Conservation (phyloP, 805 yeast genomes). For the Myxozyma vanderwaltii region DNA sequence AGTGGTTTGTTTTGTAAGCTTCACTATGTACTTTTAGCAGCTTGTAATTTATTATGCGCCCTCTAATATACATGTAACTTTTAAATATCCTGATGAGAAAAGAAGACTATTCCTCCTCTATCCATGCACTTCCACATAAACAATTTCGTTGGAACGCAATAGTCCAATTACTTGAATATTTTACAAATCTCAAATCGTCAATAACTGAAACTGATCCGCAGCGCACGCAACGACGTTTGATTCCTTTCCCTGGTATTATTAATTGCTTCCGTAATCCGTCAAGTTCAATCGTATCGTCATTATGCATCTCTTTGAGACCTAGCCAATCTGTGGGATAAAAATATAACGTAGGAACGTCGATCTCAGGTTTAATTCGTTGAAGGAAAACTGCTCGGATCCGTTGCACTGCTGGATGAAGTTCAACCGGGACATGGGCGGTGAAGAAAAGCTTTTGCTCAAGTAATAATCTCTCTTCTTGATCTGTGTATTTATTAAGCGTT, state of each 20-base stretch:
- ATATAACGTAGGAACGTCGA: conserved; percentile 57
- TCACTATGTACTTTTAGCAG: neutral
- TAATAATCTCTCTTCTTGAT: conserved; percentile 47
- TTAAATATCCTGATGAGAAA: too few relatives aligned
- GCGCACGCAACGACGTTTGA: conserved; percentile 52
- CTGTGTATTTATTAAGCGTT: conserved; percentile 27
- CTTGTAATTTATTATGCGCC: too few relatives aligned
- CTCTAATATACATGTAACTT: too few relatives aligned
- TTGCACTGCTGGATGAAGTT: conserved; percentile 41
- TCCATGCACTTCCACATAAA: conserved; percentile 57
- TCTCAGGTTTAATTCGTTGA: conserved; percentile 48
- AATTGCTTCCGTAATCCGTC: conserved; percentile 45
- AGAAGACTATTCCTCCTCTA: conserved; percentile 2
- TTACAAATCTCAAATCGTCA: conserved; percentile 40
- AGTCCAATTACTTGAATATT: conserved; percentile 50
- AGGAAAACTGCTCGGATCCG: conserved; percentile 54
- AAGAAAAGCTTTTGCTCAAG: conserved; percentile 65
- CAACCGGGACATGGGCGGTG: conserved; percentile 59
- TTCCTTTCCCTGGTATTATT: conserved; percentile 44
- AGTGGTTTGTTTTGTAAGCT: too few relatives aligned
- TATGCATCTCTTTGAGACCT: conserved; percentile 35
- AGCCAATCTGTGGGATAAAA: conserved; percentile 72
- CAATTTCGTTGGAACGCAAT: conserved; percentile 72
- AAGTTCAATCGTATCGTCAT: conserved; percentile 25
- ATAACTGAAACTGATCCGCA: conserved; percentile 54